phyloP scores from a whole-genome alignment of 345 rosid genomes.

The Citrus australasica region DNA sequence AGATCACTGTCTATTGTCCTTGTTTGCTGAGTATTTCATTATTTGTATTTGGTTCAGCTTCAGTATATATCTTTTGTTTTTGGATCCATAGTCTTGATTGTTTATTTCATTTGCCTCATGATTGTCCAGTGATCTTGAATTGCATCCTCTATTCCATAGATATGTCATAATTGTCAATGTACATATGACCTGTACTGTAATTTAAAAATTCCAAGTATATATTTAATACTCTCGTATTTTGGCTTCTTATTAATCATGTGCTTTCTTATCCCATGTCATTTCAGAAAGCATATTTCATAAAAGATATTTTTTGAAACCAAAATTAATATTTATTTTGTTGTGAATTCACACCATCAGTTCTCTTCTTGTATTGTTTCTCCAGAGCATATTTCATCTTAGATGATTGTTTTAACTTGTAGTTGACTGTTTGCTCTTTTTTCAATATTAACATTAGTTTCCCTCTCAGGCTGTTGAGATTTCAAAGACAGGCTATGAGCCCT shows the following conservation, averaged over 20 bases:
- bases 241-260: neutral
- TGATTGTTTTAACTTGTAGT: neutral
- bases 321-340: neutral
- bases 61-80: neutral
- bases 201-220: neutral
- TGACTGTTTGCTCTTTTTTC: neutral
- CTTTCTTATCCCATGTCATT: neutral
- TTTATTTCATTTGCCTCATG: neutral
- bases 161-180: no score
- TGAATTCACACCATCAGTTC: neutral
- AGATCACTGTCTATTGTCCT: constrained; percentile 13
- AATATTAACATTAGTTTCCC: constrained; percentile 10
- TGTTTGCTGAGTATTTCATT: neutral
- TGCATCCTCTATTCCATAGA: neutral
- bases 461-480: constrained; percentile 76
- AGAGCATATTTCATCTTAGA: no score
- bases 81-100: neutral
- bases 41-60: neutral
- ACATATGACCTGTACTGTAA: neutral
- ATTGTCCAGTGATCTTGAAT: neutral
- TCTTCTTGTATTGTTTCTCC: neutral
- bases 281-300: neutral
- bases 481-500: constrained; percentile 64
- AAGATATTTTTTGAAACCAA: neutral
- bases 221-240: neutral